Base-by-base conservation (phyloP, 768 basidiomycete genomes). In the Rhizopogon sp. region DNA sequence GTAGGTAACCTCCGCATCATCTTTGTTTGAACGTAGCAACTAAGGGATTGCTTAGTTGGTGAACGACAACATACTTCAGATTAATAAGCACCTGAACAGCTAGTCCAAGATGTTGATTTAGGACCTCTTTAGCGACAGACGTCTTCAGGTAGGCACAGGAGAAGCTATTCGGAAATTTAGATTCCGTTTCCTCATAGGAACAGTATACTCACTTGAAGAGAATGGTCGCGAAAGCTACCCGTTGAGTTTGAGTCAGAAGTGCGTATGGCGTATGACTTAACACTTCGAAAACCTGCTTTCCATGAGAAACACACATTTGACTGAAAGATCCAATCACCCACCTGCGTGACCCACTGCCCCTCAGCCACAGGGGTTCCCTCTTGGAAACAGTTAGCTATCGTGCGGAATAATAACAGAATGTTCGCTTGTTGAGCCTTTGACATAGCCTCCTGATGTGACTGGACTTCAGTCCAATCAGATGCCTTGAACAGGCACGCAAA, bases 371-470 rank as follows among this genome's bases (percentile, higher is more conserved):
- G 64, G 6, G 73, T 67, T 16, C 74, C 77, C 3, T 85, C 85
- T 60, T 85, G 80, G 64, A 94, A 85, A 35, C 79, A 72, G 68
- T 99, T 99, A 28, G 90, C 84, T 37, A 97, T 62, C 0, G 84
- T 87, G 35, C 95, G 80, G 47, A 97, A 73, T 2, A 88, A 75
- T 25, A 99, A 77, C 56, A 96, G 74, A 1, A 86, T 77, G 64
- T 98, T 98, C 16, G 87, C 96, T 66, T 97, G 94, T 54, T 85
- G 76, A 6, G 83, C 68, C 70, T 93, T 97, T 3, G 76, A 68
- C 37, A 87, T 66, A 0, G 85, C 76, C n/a, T 69, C 66, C 29
- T 74, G 63, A 79, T 83, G 83, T 1, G 81, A 75, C 31, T 74
- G 59, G 50, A 66, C 57, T 39, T 60, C 56, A 40, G 56, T 65